Base-by-base conservation (phyloP, 805 yeast genomes). In the Lachancea sp. region DNA sequence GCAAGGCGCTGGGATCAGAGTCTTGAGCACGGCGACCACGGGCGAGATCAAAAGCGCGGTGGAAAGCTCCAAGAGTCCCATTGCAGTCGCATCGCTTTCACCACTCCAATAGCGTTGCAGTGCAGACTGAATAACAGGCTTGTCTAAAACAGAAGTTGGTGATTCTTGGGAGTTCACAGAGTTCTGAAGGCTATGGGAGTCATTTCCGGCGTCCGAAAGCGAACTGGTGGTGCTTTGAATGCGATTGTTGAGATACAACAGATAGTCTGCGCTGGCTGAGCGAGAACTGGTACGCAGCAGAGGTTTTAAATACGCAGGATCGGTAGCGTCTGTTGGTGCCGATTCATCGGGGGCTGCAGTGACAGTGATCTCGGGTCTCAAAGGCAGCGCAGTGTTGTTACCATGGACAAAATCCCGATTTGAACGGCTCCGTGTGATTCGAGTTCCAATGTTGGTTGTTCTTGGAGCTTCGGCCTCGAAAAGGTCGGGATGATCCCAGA, bases 401-500 rank as follows among this genome's bases (percentile, higher is more conserved):
- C n/a, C n/a, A n/a, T n/a, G n/a, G n/a, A 13, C 13, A 5, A 43
- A 43, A n/a, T 49, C 55, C 42, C 50, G 56, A 15, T 48, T 42
- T 3, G 58, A 54, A 4, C 46, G 38, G 15, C 49, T 45, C 31
- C 50, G 47, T 36, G 51, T 49, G 25, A 50, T 26, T 10, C 42
- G 41, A 22, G 25, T 22, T 8, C 8, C 8, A 22, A 4, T 22
- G 8, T 4, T 6, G 8, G 25, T n/a, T 22, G 25, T 22, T 22
- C 25, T 22, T 22, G 25, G 4, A 8, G 25, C 8, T 8, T 39
- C 45, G 16, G 25, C 25, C 11, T 44, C 40, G 22, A 54, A 51
- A 20, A 49, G 16, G 10, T 44, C 33, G 19, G 50, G 48, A 33
- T 55, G 52, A 36, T 55, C 63, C 66, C 64, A 62, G 15, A 62